Evolutionary conservation across 805 yeast genomes (phyloP).

Genomic region (Dipodascopsis uninucleata): DNA sequence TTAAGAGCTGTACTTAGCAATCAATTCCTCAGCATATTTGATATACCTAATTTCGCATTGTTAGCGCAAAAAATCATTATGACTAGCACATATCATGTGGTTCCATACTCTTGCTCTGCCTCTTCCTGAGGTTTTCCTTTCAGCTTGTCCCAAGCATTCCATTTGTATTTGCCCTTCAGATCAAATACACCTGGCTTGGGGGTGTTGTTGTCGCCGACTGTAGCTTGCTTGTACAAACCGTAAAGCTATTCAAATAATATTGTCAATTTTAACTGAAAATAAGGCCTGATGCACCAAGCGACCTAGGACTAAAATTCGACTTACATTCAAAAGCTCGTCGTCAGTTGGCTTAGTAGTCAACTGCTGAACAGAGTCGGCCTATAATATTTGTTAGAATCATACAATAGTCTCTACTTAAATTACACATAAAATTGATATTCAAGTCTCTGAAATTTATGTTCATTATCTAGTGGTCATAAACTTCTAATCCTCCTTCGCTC

Average conservation of each 20-base stretch:
- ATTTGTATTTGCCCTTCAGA: constrained; percentile 91
- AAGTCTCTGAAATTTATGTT: no score
- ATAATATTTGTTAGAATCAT: neutral
- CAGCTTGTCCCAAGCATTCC: constrained; percentile 92
- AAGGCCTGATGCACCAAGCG: neutral
- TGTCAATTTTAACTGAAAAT: neutral
- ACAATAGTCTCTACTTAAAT: no score
- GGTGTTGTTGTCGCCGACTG: constrained; percentile 88
- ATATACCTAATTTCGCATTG: constrained; percentile 31
- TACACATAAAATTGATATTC: no score
- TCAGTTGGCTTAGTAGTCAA: constrained; percentile 75
- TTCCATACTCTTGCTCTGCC: constrained; percentile 67
- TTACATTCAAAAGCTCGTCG: constrained; percentile 69
- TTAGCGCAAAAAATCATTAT: neutral
- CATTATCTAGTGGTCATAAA: no score
- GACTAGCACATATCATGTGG: neutral
- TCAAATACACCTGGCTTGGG: constrained; percentile 88
- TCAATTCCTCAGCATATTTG: constrained; percentile 36
- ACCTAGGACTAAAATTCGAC: constrained; percentile 5
- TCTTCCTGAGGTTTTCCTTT: constrained; percentile 85
- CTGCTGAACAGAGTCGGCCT: constrained; percentile 66
- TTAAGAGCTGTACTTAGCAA: constrained; percentile 29
- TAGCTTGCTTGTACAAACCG: constrained; percentile 95
- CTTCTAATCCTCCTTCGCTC: no score
- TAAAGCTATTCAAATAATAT: constrained; percentile 46